These are phyloP conservation scores for Aspergillus puulaauensis DNA, from an alignment of 2,329 filamentous ascomycete species.

Conservation along the genomic window DNA sequence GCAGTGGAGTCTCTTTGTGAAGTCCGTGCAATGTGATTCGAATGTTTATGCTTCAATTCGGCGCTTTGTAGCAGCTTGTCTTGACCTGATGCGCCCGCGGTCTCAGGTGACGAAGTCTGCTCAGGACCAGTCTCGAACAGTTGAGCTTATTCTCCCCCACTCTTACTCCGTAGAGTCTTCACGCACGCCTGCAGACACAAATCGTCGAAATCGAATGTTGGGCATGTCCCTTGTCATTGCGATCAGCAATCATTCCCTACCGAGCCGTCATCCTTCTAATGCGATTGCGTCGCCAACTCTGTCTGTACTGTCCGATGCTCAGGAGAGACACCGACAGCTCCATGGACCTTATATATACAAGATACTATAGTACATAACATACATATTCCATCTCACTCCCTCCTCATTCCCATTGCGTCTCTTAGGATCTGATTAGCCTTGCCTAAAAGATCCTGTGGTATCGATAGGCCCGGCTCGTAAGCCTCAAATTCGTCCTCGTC, in stretches of 20 bases:
- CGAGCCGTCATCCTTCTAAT: background rate
- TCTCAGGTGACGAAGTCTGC: background rate
- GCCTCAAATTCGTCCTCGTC: conserved; percentile 19
- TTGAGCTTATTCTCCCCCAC: too few species aligned
- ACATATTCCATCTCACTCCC: background rate
- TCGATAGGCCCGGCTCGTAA: conserved; percentile 19
- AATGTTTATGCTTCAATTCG: too few species aligned
- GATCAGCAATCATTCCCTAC: background rate
- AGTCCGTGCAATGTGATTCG: too few species aligned
- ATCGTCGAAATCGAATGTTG: background rate
- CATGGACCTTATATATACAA: background rate
- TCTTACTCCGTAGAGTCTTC: background rate
- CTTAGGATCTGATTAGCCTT: background rate
- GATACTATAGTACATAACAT: background rate
- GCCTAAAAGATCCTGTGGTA: conserved; percentile 15
- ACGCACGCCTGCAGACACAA: background rate
- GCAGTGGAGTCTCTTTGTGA: too few species aligned
- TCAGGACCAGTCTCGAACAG: too few species aligned
- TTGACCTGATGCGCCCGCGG: conserved; percentile 4
- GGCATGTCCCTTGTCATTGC: background rate
- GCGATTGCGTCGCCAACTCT: background rate
- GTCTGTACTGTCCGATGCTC: background rate
- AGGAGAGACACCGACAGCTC: background rate
- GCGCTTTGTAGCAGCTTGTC: background rate
- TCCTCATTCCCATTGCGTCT: background rate